phyloP scores from a whole-genome alignment of 2,329 filamentous ascomycete species.

The Xylaria sp. region DNA sequence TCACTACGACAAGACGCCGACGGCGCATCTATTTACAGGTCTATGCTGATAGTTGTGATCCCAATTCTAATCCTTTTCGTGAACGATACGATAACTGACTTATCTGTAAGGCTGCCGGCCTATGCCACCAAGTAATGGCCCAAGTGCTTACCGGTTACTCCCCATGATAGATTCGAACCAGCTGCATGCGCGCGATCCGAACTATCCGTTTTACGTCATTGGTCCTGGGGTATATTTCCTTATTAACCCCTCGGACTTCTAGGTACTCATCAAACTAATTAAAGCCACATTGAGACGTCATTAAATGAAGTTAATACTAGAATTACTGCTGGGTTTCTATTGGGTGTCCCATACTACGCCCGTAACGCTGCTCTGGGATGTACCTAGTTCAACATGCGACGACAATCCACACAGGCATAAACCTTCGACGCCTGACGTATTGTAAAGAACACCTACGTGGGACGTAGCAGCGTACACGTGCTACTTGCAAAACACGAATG shows the following conservation, averaged over 20 bases:
- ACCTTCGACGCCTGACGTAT: neutral
- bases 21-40: slow-evolving; percentile 14
- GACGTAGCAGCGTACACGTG: neutral
- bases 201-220: no score
- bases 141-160: neutral
- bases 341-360: neutral
- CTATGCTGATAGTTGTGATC: neutral
- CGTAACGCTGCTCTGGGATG: neutral
- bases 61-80: neutral
- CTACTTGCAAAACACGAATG: neutral
- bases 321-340: neutral
- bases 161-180: no score
- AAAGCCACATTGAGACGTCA: neutral
- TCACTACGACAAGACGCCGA: slow-evolving; percentile 26
- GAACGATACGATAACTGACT: neutral
- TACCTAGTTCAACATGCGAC: neutral
- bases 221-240: neutral
- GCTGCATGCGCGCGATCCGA: no score
- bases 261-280: neutral
- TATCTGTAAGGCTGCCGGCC: neutral
- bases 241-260: neutral
- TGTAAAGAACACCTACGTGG: no score
- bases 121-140: neutral
- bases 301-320: neutral
- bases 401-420: neutral